These are phyloP conservation scores for Rugosomyces carneus DNA, from an alignment of 1,284 basidiomycete species.

Conservation along the genomic window DNA sequence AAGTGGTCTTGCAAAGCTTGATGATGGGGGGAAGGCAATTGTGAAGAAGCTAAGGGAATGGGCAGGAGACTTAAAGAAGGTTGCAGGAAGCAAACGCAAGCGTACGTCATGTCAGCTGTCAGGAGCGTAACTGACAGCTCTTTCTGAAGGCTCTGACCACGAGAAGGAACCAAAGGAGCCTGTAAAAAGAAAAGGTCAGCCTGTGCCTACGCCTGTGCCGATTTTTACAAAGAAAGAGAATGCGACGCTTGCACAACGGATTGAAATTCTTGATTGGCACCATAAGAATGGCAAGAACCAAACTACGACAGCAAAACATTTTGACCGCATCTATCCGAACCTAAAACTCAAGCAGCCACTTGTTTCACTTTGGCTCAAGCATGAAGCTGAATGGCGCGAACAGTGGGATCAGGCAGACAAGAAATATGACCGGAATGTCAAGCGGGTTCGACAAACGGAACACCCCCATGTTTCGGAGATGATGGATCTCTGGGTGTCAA, in stretches of 20 bases:
- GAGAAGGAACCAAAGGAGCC: constrained; percentile 1
- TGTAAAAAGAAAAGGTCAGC: neutral
- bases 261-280: constrained; percentile 25
- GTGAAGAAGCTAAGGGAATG: constrained; percentile 13
- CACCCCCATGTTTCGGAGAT: constrained; percentile 20
- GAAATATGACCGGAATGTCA: neutral
- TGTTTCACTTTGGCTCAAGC: constrained; percentile 20
- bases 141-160: neutral
- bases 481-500: constrained; percentile 23
- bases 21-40: constrained; percentile 10
- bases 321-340: constrained; percentile 19
- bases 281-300: constrained; percentile 19
- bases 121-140: neutral
- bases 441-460: neutral
- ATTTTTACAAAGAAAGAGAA: constrained; percentile 18
- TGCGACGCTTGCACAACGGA: constrained; percentile 19
- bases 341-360: constrained; percentile 19
- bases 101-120: constrained; percentile 3
- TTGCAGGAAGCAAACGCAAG: constrained; percentile 13
- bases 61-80: constrained; percentile 10
- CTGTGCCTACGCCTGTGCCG: neutral
- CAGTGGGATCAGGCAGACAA: constrained; percentile 8
- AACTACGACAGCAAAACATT: constrained; percentile 20
- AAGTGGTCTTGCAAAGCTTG: constrained; percentile 7
- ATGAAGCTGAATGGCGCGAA: constrained; percentile 17